A percentile compares a stretch with the other conserved stretches of the same genome.
Evolutionary conservation across 176 grass and related monocot species (phyloP).

Genomic region (Thalia dealbata): DNA sequence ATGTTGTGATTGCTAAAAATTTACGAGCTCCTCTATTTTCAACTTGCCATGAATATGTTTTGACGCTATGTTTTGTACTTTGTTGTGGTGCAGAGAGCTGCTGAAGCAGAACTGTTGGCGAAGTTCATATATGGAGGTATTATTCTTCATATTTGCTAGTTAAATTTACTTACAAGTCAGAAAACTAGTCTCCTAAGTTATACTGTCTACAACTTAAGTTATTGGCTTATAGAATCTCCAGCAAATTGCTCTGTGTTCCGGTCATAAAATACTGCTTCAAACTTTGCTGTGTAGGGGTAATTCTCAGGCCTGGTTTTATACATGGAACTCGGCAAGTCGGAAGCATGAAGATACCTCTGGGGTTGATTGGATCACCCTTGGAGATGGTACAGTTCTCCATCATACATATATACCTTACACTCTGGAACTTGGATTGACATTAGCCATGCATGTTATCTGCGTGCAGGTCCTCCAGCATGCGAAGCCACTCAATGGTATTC

Average conservation of each 20-base stretch:
- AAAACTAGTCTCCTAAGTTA: neutral
- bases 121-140: slow-evolving; percentile 86
- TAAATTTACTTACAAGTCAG: neutral
- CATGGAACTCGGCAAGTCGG: slow-evolving; percentile 85
- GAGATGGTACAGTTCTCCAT: slow-evolving; percentile 43
- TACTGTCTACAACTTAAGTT: neutral
- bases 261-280: neutral
- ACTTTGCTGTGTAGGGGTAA: slow-evolving; percentile 35
- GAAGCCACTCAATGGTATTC: slow-evolving; percentile 56
- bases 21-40: too few species aligned
- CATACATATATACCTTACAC: neutral
- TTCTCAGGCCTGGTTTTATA: slow-evolving; percentile 82
- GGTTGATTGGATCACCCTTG: slow-evolving; percentile 67
- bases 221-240: neutral
- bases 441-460: slow-evolving; percentile 12
- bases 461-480: slow-evolving; percentile 61
- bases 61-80: neutral
- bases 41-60: neutral
- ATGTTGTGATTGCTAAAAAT: too few species aligned
- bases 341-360: slow-evolving; percentile 71
- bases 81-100: slow-evolving; percentile 46
- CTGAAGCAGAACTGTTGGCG: slow-evolving; percentile 78
- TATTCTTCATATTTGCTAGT: neutral
- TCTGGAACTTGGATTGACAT: neutral
- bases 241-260: neutral